These are phyloP conservation scores for Alternaria sp. DNA, from an alignment of 2,329 filamentous ascomycete species.

Conservation along the genomic window DNA sequence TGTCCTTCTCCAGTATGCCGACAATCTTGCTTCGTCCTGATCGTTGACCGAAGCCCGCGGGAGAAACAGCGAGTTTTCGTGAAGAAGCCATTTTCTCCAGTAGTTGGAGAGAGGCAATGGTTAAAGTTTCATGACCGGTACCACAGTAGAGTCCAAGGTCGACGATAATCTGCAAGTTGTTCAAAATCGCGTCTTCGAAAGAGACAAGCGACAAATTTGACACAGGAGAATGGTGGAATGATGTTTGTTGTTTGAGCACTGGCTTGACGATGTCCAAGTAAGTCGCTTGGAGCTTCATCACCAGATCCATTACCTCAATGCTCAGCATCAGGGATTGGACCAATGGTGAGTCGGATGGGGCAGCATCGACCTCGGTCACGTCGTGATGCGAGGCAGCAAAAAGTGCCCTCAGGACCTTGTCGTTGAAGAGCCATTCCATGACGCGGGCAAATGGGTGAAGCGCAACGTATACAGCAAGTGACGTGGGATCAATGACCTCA, in stretches of 20 bases:
- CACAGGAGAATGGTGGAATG: constrained; percentile 67
- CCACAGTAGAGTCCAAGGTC: constrained; percentile 88
- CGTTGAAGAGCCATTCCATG: constrained; percentile 99
- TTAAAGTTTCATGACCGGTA: constrained; percentile 80
- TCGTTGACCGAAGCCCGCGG: constrained; percentile 68
- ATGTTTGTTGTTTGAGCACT: constrained; percentile 72
- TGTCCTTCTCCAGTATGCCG: constrained; percentile 83
- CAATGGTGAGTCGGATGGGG: constrained; percentile 79
- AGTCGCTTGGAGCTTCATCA: constrained; percentile 87
- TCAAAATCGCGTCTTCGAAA: constrained; percentile 90
- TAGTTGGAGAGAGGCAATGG: constrained; percentile 80
- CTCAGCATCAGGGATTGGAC: constrained; percentile 79
- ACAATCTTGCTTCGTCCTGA: constrained; percentile 82
- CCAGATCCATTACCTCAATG: constrained; percentile 83
- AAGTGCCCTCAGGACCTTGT: constrained; percentile 80
- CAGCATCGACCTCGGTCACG: constrained; percentile 73
- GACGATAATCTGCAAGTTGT: constrained; percentile 78
- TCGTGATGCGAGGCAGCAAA: constrained; percentile 83
- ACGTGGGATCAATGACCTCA: constrained; percentile 74
- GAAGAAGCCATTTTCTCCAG: constrained; percentile 88
- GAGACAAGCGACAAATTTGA: constrained; percentile 81
- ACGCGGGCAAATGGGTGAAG: constrained; percentile 92
- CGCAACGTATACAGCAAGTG: constrained; percentile 79
- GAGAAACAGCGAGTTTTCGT: constrained; percentile 76
- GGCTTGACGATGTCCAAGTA: constrained; percentile 90